A percentile compares a stretch with the other conserved stretches of the same genome.
Conservation (phyloP, 345 rosid genomes). For the Atalantia buxifolia region DNA sequence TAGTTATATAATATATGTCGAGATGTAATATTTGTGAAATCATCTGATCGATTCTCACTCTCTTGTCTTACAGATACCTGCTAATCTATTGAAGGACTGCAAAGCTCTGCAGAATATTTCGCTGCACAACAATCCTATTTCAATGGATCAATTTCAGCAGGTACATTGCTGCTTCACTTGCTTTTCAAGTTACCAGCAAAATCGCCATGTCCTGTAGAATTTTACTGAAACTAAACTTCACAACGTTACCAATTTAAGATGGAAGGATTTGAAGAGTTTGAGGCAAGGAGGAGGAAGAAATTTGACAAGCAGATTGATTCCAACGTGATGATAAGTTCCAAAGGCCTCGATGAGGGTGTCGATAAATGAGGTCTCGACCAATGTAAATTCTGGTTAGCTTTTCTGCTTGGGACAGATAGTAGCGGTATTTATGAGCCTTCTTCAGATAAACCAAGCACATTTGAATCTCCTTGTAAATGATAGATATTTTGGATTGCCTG, state of each 20-base stretch:
- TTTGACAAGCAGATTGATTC: constrained; percentile 96
- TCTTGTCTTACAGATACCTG: constrained; percentile 57
- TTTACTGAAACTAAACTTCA: not conserved
- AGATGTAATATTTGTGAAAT: not conserved
- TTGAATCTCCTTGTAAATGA: constrained; percentile 10
- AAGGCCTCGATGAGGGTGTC: constrained; percentile 93
- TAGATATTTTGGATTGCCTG: not conserved
- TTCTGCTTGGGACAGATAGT: not conserved
- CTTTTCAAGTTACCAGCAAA: not conserved
- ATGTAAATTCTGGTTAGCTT: not conserved
- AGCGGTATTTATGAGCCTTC: not conserved
- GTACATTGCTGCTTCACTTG: constrained; percentile 30
- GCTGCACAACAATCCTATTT: constrained; percentile 81
- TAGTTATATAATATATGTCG: not conserved
- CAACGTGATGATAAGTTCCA: constrained; percentile 91
- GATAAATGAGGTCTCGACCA: constrained; percentile 37
- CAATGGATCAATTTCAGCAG: constrained; percentile 94
- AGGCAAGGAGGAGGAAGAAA: constrained; percentile 88
- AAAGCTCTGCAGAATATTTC: constrained; percentile 85
- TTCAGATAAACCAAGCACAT: not conserved
- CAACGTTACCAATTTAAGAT: constrained; percentile 37
- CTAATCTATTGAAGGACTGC: constrained; percentile 72
- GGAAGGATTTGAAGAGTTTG: constrained; percentile 90
- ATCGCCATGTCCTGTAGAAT: not conserved
- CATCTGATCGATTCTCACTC: not conserved